Evolutionary conservation across 75 land plant genomes (phyloP), one percentile per base, ranked within the genome.

Genomic region (Isoetes taiwanensis): DNA sequence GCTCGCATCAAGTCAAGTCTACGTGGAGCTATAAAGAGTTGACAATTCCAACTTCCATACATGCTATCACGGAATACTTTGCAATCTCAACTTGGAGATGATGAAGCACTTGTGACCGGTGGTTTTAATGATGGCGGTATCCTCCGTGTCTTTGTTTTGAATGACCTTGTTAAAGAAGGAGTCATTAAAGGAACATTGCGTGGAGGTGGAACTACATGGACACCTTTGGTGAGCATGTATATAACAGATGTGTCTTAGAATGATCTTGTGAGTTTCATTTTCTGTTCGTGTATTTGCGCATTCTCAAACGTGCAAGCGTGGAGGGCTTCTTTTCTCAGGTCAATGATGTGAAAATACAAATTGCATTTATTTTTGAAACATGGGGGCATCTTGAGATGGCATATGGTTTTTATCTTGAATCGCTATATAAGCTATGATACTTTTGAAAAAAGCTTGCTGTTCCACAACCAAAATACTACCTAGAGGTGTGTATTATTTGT

Each of bases 241-340:
- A n/a, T n/a, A n/a, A n/a, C n/a, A n/a, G n/a, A n/a, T n/a, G n/a
- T n/a, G n/a, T n/a, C n/a, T n/a, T n/a, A n/a, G n/a, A n/a, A n/a
- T n/a, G n/a, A 53, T 10, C 42, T 28, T 54, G n/a, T n/a, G n/a
- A n/a, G n/a, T n/a, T n/a, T n/a, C 28, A 8, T 19, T 60, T 43
- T 2, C 12, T 35, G 11, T 28, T 27, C 79, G 88, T 90, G 90
- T 94, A 6, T 94, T 94, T 72, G 86, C 86, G n/a, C 75, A 69
- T 68, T 82, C 96, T 28, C 99, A 94, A n/a, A 69, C 87, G 76
- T 64, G 99, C 84, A 48, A 82, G 84, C 66, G 77, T 88, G 28
- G 90, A 88, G 68, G 72, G 90, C 23, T 88, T 94, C 72, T 80
- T 77, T 42, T 94, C 99, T 48, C 99, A 94, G 90, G 96, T 94